Base-by-base conservation (phyloP, 768 basidiomycete genomes). In the Stropharia rugosoannulata region DNA sequence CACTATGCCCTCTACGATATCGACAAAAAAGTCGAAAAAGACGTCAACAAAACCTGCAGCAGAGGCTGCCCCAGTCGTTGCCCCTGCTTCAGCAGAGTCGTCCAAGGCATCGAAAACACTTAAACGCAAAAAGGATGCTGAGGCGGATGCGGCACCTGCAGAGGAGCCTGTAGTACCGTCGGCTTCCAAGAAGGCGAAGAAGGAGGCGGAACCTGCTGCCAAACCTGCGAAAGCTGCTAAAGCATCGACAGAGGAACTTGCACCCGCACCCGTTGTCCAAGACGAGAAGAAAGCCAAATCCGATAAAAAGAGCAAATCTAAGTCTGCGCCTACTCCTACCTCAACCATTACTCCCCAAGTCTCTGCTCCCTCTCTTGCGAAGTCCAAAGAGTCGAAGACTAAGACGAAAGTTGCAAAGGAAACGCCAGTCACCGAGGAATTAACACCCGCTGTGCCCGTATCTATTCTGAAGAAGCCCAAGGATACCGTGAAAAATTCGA, bases 81-180 rank as follows among this genome's bases (percentile, higher is more conserved):
- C 46, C n/a, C 37, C 54, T 42, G 43, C 55, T 25, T 55, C 49
- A 43, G 45, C 58, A 18, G 59, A 59, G 35, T 44, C 53, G 4
- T 57, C 43, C 42, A 58, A 58, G 37, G 54, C 56, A 29, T 49
- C 63, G 58, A 72, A 71, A 39, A 56, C 60, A 15, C 40, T 64
- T 51, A 73, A 72, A 60, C 66, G 69, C 25, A 70, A 74, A 56
- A 68, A 69, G 48, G 67, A 67, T 16, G 47, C 46, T 12, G 60
- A 59, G 36, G 52, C 45, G 15, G 59, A 62, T 19, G 46, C 35
- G 19, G 55, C 51, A 38, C 48, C 59, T 46, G 54, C 56, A 16
- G 54, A 64, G 52, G 56, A 58, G 35, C 40, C 57, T 37, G 44
- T 37, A 16, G 6, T 42, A 25, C 43, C 44, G 4, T 46, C 44